Evolutionary conservation across 306 rosid genomes (phyloP).

Genomic region (Trifolium pratense): DNA sequence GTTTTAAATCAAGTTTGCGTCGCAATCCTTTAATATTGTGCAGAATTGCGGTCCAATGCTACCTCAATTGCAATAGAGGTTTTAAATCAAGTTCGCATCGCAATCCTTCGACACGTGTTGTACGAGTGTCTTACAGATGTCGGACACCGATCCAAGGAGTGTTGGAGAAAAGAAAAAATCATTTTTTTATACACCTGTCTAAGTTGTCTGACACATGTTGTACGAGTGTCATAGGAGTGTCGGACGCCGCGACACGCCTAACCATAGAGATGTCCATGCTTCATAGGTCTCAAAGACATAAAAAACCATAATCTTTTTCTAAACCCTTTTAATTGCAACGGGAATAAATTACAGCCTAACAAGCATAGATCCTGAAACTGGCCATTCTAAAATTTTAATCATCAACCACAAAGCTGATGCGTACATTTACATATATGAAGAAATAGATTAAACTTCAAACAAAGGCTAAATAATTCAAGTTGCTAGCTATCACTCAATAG

Average conservation of each 20-base stretch:
- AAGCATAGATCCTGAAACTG: slow-evolving; percentile 18
- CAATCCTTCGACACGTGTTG: no score
- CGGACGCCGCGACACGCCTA: no score
- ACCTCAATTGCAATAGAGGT: neutral
- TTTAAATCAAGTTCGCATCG: no score
- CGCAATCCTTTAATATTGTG: neutral
- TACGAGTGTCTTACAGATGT: no score
- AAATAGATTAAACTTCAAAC: neutral
- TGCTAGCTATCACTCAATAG: neutral
- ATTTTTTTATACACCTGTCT: no score
- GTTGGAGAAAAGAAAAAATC: no score
- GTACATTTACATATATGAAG: neutral
- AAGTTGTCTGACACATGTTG: no score
- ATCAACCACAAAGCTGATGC: neutral
- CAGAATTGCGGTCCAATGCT: neutral
- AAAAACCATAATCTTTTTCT: neutral
- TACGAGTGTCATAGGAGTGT: no score
- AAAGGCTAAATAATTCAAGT: slow-evolving; percentile 11
- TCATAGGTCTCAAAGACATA: neutral
- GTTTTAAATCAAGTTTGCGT: neutral
- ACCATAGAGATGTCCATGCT: no score
- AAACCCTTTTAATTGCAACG: neutral
- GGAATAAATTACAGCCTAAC: neutral
- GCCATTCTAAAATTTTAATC: neutral
- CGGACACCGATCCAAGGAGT: no score